These are phyloP conservation scores for Iberis amara DNA, from an alignment of 441 rosid genomes.

Conservation along the genomic window DNA sequence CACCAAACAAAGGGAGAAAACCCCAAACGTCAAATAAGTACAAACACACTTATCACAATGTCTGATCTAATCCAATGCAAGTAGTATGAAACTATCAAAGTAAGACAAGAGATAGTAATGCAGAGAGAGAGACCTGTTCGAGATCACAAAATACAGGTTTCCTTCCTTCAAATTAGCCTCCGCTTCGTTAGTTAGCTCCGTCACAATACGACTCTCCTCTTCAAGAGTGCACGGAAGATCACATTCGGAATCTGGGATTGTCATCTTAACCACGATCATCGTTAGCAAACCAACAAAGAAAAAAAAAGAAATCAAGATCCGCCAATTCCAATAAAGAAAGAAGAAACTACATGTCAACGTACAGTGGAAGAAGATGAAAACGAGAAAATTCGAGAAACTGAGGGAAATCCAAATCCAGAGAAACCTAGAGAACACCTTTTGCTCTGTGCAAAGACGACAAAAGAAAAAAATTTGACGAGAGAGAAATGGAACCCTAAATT, in stretches of 20 bases:
- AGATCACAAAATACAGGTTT: conserved; percentile 64
- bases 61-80: too few relatives aligned
- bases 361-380: too few relatives aligned
- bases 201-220: conserved; percentile 60
- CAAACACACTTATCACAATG: too few relatives aligned
- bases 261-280: conserved; percentile 31
- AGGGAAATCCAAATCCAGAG: too few relatives aligned
- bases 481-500: too few relatives aligned
- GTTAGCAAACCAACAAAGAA: neutral
- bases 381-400: too few relatives aligned
- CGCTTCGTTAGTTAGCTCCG: conserved; percentile 47
- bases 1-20: neutral
- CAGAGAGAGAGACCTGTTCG: conserved; percentile 38
- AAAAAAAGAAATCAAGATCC: conserved; percentile 13
- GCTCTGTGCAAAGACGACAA: too few relatives aligned
- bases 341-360: too few relatives aligned
- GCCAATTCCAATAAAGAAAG: neutral
- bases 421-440: too few relatives aligned
- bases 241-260: conserved; percentile 42
- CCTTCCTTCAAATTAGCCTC: conserved; percentile 62
- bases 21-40: too few relatives aligned
- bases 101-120: neutral
- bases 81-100: too few relatives aligned
- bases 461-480: too few relatives aligned
- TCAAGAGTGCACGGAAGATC: conserved; percentile 60